Conservation (phyloP, 2,329 filamentous ascomycete genomes). For the Cryphonectria naterciae region DNA sequence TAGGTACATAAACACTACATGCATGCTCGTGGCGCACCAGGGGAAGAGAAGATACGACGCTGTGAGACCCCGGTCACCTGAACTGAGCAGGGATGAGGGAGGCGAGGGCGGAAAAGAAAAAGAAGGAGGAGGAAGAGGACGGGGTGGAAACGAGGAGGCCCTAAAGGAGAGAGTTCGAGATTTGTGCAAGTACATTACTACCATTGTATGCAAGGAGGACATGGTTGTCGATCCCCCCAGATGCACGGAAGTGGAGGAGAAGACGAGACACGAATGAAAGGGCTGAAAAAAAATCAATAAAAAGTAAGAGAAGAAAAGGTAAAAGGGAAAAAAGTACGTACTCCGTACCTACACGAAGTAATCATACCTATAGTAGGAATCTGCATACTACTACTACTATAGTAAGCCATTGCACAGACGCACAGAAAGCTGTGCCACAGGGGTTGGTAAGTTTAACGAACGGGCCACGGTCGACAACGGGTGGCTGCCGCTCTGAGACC, state of each 20-base stretch:
- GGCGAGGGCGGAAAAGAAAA: constrained; percentile 3
- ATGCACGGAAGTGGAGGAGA: constrained; percentile 22
- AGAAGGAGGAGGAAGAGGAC: background rate
- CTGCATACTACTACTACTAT: background rate
- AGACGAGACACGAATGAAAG: background rate
- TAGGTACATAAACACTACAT: background rate
- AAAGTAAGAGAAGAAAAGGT: background rate
- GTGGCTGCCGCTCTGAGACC: constrained; percentile 21
- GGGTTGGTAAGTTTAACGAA: background rate
- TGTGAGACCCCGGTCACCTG: constrained; percentile 12
- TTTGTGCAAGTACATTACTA: background rate
- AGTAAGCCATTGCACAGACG: constrained; percentile 8
- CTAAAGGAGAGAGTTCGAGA: constrained; percentile 18
- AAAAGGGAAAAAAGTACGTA: background rate
- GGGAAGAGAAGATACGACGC: constrained; percentile 10
- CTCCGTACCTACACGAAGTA: background rate
- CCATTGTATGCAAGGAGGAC: constrained; percentile 11
- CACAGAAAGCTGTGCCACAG: constrained; percentile 18
- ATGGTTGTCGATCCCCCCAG: constrained; percentile 25
- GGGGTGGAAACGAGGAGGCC: background rate
- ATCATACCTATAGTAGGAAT: background rate
- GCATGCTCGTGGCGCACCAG: constrained; percentile 22
- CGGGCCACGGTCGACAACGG: constrained; percentile 3
- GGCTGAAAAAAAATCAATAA: background rate
- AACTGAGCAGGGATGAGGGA: background rate